A percentile compares a stretch with the other conserved stretches of the same genome.
These are phyloP conservation scores for Fusarium sp. DNA, from an alignment of 2,329 filamentous ascomycete species.

Conservation along the genomic window DNA sequence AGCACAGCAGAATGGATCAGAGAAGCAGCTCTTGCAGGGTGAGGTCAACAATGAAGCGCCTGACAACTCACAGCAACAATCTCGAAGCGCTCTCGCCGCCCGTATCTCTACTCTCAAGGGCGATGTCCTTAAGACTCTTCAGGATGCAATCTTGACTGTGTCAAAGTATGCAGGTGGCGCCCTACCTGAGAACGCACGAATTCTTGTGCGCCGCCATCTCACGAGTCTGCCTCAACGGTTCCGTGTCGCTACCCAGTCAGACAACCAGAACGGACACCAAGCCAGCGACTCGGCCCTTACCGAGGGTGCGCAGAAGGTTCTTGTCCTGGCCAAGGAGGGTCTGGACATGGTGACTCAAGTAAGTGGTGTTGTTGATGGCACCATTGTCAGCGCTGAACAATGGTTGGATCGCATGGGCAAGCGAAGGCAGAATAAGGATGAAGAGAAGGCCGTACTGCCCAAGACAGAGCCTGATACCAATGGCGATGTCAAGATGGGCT, in stretches of 20 bases:
- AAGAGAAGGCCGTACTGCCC: slow-evolving; percentile 45
- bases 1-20: slow-evolving; percentile 16
- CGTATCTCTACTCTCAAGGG: slow-evolving; percentile 75
- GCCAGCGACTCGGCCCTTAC: slow-evolving; percentile 54
- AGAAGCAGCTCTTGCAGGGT: slow-evolving; percentile 13
- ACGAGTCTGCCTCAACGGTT: slow-evolving; percentile 88
- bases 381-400: slow-evolving; percentile 88
- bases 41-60: slow-evolving; percentile 11
- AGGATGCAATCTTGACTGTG: slow-evolving; percentile 85
- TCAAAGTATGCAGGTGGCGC: slow-evolving; percentile 93
- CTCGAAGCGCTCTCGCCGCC: slow-evolving; percentile 62
- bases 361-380: slow-evolving; percentile 87
- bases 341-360: slow-evolving; percentile 96
- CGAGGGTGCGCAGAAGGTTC: slow-evolving; percentile 78
- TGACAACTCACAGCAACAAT: slow-evolving; percentile 41
- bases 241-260: slow-evolving; percentile 73
- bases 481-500: slow-evolving; percentile 48
- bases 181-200: slow-evolving; percentile 86
- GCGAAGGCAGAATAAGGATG: slow-evolving; percentile 42
- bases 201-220: slow-evolving; percentile 85
- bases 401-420: slow-evolving; percentile 86
- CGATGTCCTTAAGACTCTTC: slow-evolving; percentile 82
- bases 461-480: slow-evolving; percentile 33
- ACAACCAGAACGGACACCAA: slow-evolving; percentile 46
- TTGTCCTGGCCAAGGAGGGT: slow-evolving; percentile 89